These are phyloP conservation scores for Ramularia collo-cygni DNA, from an alignment of 2,329 filamentous ascomycete genomes.

Conservation along the genomic window DNA sequence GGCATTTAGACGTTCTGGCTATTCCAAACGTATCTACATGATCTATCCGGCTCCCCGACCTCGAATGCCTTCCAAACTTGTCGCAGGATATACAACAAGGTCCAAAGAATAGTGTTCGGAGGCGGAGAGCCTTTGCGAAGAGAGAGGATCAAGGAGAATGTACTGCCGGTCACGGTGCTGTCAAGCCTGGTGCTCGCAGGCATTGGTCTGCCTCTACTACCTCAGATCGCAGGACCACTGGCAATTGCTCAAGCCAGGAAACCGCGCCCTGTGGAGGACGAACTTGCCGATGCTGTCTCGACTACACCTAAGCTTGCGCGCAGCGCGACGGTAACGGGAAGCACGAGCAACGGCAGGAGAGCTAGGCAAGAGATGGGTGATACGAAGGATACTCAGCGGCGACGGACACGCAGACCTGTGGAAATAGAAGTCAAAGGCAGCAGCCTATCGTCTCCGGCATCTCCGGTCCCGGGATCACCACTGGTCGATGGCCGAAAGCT, in stretches of 20 bases:
- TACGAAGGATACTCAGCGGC: constrained; percentile 18
- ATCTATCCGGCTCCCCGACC: constrained; percentile 67
- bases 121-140: constrained; percentile 60
- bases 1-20: constrained; percentile 72
- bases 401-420: constrained; percentile 31
- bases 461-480: constrained; percentile 3
- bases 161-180: constrained; percentile 71
- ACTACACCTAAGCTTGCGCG: constrained; percentile 53
- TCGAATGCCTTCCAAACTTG: constrained; percentile 75
- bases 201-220: constrained; percentile 65
- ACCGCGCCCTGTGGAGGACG: constrained; percentile 57
- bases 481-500: constrained; percentile 6
- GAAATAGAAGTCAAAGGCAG: constrained; percentile 21
- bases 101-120: constrained; percentile 81
- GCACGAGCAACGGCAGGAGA: constrained; percentile 38
- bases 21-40: constrained; percentile 80
- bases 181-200: constrained; percentile 74
- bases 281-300: constrained; percentile 52
- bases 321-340: constrained; percentile 60
- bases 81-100: constrained; percentile 77
- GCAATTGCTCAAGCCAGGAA: constrained; percentile 76
- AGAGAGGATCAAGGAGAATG: constrained; percentile 75
- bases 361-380: constrained; percentile 31
- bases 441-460: constrained; percentile 3
- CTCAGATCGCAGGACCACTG: constrained; percentile 71